These are phyloP conservation scores for Silybum marianum DNA, from an alignment of 129 eudicot species.

Conservation along the genomic window DNA sequence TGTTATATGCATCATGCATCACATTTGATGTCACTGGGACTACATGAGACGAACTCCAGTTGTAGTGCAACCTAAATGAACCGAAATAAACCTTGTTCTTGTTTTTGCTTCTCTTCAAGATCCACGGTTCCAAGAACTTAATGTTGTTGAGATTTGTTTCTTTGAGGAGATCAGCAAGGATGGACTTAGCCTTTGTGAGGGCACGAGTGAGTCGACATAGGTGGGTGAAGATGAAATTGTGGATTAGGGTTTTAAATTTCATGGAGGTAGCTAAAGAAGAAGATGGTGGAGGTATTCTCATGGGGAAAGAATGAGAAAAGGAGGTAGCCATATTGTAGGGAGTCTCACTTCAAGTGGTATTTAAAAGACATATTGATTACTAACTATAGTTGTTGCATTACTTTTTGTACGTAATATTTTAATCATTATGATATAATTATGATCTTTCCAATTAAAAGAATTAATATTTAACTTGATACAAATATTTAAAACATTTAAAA, in stretches of 20 bases:
- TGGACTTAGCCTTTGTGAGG: constrained; percentile 53
- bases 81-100: constrained; percentile 55
- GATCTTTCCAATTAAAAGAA: neutral
- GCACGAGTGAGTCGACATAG: constrained; percentile 49
- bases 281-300: constrained; percentile 31
- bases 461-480: neutral
- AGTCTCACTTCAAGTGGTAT: neutral
- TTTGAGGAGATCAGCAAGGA: constrained; percentile 39
- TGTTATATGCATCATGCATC: constrained; percentile 6
- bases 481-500: neutral
- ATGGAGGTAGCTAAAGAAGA: constrained; percentile 40
- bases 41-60: constrained; percentile 78
- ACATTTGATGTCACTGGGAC: constrained; percentile 43
- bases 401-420: neutral
- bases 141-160: constrained; percentile 33
- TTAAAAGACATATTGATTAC: neutral
- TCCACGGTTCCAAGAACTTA: constrained; percentile 23
- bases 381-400: neutral
- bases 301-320: constrained; percentile 45
- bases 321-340: constrained; percentile 41
- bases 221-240: constrained; percentile 60
- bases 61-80: constrained; percentile 72
- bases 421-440: neutral
- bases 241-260: constrained; percentile 64
- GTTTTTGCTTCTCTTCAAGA: constrained; percentile 32